Evolutionary conservation across 495 filamentous ascomycete species (phyloP).

Genomic region (Penicillium turbatum): DNA sequence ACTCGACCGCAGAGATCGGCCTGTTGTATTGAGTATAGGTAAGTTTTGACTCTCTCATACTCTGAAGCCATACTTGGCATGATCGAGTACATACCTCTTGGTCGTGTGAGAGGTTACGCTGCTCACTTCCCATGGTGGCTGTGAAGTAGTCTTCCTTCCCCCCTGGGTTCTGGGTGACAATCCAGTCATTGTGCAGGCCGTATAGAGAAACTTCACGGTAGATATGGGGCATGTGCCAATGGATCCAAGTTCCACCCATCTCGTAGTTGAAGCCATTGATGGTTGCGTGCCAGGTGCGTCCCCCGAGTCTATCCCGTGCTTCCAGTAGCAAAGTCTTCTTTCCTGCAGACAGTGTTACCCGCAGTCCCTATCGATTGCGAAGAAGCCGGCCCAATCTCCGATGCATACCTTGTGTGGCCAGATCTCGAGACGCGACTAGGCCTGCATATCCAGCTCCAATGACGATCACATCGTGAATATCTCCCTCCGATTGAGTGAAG

Average conservation of each 20-base stretch:
- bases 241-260: constrained; percentile 34
- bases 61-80: not conserved
- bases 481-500: too few relatives aligned
- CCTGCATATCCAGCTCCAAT: constrained; percentile 28
- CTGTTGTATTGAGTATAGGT: not conserved
- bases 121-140: not conserved
- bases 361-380: too few relatives aligned
- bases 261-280: constrained; percentile 21
- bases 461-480: constrained; percentile 21
- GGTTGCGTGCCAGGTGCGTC: constrained; percentile 27
- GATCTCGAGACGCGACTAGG: constrained; percentile 25
- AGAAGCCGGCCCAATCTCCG: not conserved
- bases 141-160: not conserved
- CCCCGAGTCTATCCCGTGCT: constrained; percentile 34
- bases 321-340: constrained; percentile 26
- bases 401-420: constrained; percentile 12
- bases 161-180: not conserved
- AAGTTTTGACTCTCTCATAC: not conserved
- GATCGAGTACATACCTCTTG: not conserved
- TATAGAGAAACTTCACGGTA: constrained; percentile 24
- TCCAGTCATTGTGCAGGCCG: constrained; percentile 30
- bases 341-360: not conserved
- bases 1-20: not conserved
- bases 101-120: not conserved
- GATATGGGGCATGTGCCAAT: constrained; percentile 22